These are phyloP conservation scores for Corynespora cassiicola DNA, from an alignment of 2,329 filamentous ascomycete genomes.

Conservation along the genomic window DNA sequence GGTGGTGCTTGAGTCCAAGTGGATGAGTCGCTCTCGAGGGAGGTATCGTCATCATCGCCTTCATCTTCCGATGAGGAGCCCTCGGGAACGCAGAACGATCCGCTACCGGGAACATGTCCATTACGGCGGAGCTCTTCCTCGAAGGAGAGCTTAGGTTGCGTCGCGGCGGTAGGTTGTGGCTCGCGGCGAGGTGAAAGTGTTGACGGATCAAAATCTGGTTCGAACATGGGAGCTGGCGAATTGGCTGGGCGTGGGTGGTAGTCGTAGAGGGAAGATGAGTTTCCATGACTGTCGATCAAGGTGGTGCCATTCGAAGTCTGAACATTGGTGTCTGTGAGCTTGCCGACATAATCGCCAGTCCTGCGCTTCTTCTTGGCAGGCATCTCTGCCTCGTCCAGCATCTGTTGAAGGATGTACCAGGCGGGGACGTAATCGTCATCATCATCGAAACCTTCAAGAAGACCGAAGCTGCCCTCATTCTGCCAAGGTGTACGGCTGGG, in stretches of 20 bases:
- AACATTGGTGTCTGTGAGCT: constrained; percentile 24
- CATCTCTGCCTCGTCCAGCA: constrained; percentile 29
- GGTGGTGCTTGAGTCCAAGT: constrained; percentile 44
- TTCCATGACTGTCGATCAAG: constrained; percentile 29
- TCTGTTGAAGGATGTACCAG: constrained; percentile 37
- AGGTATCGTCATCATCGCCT: constrained; percentile 17
- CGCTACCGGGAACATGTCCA: constrained; percentile 13
- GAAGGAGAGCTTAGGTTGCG: not conserved
- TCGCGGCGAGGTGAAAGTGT: not conserved
- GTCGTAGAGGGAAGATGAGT: constrained; percentile 27
- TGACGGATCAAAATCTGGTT: not conserved
- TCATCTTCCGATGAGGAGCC: constrained; percentile 25
- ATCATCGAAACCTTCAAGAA: constrained; percentile 32
- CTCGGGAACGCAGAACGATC: constrained; percentile 32
- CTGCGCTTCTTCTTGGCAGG: constrained; percentile 31
- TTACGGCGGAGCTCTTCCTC: constrained; percentile 12
- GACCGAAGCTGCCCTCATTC: constrained; percentile 27
- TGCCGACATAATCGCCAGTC: constrained; percentile 11
- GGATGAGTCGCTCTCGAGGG: constrained; percentile 16
- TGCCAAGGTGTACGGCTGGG: constrained; percentile 41
- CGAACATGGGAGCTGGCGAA: constrained; percentile 42
- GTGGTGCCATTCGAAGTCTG: constrained; percentile 7
- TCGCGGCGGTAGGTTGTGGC: not conserved
- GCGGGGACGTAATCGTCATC: constrained; percentile 35
- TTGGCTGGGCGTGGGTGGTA: constrained; percentile 36